Conservation (phyloP, 139 green algal species). For the Pseudopediastrum boryanum region DNA sequence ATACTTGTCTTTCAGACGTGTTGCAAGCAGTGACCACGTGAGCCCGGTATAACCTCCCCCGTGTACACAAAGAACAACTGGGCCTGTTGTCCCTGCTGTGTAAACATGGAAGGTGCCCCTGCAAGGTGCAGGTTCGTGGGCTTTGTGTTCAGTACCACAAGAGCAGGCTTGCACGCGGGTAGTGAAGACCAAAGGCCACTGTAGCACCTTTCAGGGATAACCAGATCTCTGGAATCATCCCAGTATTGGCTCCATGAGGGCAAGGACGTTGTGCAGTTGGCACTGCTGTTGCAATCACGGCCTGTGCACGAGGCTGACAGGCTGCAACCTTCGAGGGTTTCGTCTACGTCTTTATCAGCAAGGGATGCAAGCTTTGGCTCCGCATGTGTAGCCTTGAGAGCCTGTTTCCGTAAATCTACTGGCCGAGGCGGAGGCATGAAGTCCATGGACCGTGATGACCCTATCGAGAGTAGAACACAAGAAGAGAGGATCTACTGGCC, state of each 20-base stretch:
- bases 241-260: conserved; percentile 41
- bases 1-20: conserved; percentile 68
- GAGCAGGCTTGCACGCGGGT: not conserved
- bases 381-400: not conserved
- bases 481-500: too few species aligned
- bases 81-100: conserved; percentile 54
- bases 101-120: conserved; percentile 77
- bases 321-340: not conserved
- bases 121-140: not conserved
- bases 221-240: conserved; percentile 30
- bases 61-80: conserved; percentile 82
- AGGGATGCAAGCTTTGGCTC: not conserved
- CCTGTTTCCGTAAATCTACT: conserved; percentile 14
- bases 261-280: not conserved
- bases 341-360: not conserved
- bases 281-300: not conserved
- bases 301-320: not conserved
- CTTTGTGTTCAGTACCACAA: not conserved
- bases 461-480: too few species aligned
- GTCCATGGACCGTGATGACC: too few species aligned
- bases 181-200: not conserved
- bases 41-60: conserved; percentile 88
- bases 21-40: conserved; percentile 83
- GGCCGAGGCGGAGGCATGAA: too few species aligned
- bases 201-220: conserved; percentile 32